phyloP scores from a whole-genome alignment of 106 monocot genomes.

The Apostasia shenzhenica region DNA sequence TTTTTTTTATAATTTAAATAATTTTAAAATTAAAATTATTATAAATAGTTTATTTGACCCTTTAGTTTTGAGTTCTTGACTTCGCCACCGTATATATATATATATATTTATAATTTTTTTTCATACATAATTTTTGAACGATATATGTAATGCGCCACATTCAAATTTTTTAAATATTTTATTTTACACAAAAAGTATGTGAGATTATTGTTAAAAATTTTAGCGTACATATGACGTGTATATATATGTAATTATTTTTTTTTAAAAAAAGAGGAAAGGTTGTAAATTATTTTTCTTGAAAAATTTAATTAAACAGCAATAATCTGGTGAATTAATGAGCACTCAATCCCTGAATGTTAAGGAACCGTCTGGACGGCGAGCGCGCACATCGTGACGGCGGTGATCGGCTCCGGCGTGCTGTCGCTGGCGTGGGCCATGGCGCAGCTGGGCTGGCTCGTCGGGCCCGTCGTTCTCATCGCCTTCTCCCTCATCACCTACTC shows the following conservation, averaged over 20 bases:
- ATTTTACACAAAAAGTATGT: background rate
- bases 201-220: background rate
- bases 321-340: background rate
- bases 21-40: too few relatives aligned
- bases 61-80: too few relatives aligned
- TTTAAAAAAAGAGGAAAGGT: background rate
- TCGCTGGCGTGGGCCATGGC: conserved; percentile 50
- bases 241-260: background rate
- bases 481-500: conserved; percentile 47
- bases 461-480: conserved; percentile 20
- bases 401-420: conserved; percentile 57
- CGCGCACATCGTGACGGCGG: conserved; percentile 53
- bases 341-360: conserved; percentile 2
- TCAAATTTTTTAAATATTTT: too few relatives aligned
- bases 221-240: background rate
- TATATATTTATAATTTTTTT: too few relatives aligned
- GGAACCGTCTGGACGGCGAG: conserved; percentile 57
- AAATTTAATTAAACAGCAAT: background rate
- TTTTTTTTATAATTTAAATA: too few relatives aligned
- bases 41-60: too few relatives aligned
- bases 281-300: background rate
- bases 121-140: too few relatives aligned
- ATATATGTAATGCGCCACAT: too few relatives aligned
- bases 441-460: conserved; percentile 47
- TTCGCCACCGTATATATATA: too few relatives aligned